Evolutionary conservation across 495 filamentous ascomycete species (phyloP).

Genomic region (Evernia prunastri): DNA sequence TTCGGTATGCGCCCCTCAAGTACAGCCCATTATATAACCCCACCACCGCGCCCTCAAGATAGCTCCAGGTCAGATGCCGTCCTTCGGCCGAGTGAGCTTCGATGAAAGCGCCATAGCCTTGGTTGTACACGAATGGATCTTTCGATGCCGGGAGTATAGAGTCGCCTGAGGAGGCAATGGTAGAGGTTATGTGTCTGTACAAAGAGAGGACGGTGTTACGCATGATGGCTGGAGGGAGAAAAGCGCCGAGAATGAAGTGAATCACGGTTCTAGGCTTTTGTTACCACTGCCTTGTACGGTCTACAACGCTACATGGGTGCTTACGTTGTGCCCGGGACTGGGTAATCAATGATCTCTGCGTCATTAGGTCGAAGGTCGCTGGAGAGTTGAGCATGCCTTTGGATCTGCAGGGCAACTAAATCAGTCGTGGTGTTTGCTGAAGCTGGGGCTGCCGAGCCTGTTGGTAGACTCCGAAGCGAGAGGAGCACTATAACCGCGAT

Average conservation of each 20-base stretch:
- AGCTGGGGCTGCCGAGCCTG: neutral
- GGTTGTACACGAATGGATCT: neutral
- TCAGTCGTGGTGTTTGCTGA: neutral
- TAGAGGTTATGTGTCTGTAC: neutral
- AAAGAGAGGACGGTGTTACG: neutral
- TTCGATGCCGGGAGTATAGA: neutral
- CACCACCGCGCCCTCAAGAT: constrained; percentile 3
- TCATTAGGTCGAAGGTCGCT: neutral
- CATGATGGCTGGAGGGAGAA: constrained; percentile 2
- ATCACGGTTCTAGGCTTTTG: neutral
- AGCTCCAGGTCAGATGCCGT: neutral
- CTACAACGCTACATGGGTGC: neutral
- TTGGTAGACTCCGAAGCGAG: neutral
- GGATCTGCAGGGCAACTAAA: neutral
- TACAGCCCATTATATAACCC: constrained; percentile 4
- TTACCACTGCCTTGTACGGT: neutral
- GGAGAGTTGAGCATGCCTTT: neutral
- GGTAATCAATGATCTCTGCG: neutral
- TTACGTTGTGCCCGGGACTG: neutral
- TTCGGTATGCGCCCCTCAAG: neutral
- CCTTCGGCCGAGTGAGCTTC: neutral
- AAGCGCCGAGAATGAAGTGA: neutral
- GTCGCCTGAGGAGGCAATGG: neutral
- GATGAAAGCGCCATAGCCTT: constrained; percentile 7
- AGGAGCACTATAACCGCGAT: neutral